Percentiles rank a stretch among this genome's conserved stretches.
phyloP scores from a whole-genome alignment of 768 basidiomycete genomes.

The Russula foetens region DNA sequence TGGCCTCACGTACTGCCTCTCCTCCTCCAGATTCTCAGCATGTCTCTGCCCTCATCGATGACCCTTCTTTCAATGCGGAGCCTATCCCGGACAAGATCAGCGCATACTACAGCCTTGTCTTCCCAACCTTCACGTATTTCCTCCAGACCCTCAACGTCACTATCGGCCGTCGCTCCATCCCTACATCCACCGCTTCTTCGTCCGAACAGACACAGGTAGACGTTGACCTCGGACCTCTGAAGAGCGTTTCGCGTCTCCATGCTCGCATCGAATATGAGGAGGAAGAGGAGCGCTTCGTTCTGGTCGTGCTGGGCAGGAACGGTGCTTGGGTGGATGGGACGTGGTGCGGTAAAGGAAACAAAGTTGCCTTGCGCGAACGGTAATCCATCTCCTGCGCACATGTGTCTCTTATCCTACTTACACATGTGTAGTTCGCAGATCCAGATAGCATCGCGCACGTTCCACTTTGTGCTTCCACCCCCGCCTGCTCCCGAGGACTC shows the following conservation, averaged over 20 bases:
- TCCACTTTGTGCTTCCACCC: constrained; percentile 94
- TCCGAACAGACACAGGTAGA: constrained; percentile 56
- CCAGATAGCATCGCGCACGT: constrained; percentile 94
- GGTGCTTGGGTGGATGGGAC: constrained; percentile 97
- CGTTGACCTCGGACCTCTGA: constrained; percentile 90
- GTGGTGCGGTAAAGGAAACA: constrained; percentile 86
- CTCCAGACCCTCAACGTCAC: constrained; percentile 91
- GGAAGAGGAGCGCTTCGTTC: constrained; percentile 78
- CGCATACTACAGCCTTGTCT: constrained; percentile 91
- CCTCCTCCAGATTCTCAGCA: constrained; percentile 26
- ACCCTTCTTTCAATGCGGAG: constrained; percentile 20
- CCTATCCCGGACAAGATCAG: constrained; percentile 66
- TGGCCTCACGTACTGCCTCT: constrained; percentile 22
- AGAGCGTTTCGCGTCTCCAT: constrained; percentile 96
- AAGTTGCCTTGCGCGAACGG: constrained; percentile 82
- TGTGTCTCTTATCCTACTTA: constrained; percentile 18
- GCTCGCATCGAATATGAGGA: constrained; percentile 94
- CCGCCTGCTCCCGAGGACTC: constrained; percentile 73
- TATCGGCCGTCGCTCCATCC: constrained; percentile 83
- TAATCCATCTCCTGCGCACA: constrained; percentile 27
- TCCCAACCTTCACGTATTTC: constrained; percentile 93
- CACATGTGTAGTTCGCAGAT: constrained; percentile 67
- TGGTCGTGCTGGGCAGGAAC: constrained; percentile 91
- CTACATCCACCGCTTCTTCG: constrained; percentile 49
- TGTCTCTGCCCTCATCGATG: constrained; percentile 26